Conservation (phyloP, 2,329 filamentous ascomycete genomes). For the Penicillium sp. region DNA sequence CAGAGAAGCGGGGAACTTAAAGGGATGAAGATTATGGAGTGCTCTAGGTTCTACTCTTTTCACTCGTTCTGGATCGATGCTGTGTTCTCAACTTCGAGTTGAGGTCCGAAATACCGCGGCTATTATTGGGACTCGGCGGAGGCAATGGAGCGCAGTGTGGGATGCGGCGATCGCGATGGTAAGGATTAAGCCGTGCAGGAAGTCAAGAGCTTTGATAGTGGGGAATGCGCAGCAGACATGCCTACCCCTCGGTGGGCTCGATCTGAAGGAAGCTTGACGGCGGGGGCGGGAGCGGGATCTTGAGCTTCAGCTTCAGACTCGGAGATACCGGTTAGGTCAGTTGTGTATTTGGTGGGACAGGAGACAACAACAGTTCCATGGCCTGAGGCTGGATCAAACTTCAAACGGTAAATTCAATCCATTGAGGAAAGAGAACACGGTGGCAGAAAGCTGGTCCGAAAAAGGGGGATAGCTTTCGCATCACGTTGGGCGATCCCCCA, state of each 20-base stretch:
- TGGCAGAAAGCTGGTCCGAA: slow-evolving; percentile 24
- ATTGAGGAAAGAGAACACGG: slow-evolving; percentile 28
- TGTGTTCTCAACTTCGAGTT: background rate
- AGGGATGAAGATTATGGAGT: background rate
- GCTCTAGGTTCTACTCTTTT: background rate
- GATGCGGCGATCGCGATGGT: slow-evolving; percentile 4
- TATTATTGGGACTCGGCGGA: background rate
- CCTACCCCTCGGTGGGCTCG: slow-evolving; percentile 6
- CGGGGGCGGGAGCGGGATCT: background rate
- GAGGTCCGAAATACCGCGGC: background rate
- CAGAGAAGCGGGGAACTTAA: background rate
- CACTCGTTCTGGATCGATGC: background rate
- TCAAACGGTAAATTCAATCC: slow-evolving; percentile 5
- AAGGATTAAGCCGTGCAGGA: slow-evolving; percentile 11
- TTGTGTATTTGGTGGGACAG: background rate
- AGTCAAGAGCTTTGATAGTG: slow-evolving; percentile 20
- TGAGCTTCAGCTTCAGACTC: background rate
- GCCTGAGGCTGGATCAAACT: background rate
- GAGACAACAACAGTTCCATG: slow-evolving; percentile 2
- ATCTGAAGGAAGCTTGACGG: background rate
- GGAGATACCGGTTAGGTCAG: background rate
- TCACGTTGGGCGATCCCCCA: slow-evolving; percentile 19
- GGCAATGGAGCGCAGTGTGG: background rate
- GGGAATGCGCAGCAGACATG: slow-evolving; percentile 19
- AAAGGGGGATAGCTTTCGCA: slow-evolving; percentile 25